phyloP scores from a whole-genome alignment of 371 early-diverging fungal species.

The Capillidium rhysosporum region DNA sequence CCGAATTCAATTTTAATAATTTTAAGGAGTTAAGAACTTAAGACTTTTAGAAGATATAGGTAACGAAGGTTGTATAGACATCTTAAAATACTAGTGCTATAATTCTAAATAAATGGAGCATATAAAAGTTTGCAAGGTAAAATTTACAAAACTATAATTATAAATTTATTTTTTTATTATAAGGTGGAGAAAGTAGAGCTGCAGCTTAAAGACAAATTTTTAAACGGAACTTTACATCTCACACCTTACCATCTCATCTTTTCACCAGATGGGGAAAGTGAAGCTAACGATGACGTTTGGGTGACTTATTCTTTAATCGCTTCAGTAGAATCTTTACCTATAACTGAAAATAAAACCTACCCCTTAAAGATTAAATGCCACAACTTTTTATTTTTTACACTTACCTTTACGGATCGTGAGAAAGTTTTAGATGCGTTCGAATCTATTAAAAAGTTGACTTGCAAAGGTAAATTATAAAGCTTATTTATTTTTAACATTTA shows the following conservation, averaged over 20 bases:
- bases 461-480: constrained; percentile 21
- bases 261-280: constrained; percentile 9
- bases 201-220: constrained; percentile 27
- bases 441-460: constrained; percentile 46
- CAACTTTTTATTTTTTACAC: constrained; percentile 52
- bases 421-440: constrained; percentile 61
- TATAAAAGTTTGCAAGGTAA: background rate
- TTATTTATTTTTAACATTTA: background rate
- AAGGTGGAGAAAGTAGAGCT: constrained; percentile 41
- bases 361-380: constrained; percentile 50
- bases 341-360: constrained; percentile 20
- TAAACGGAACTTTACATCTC: constrained; percentile 50
- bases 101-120: background rate
- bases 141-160: background rate
- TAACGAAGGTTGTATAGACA: no score
- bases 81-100: no score
- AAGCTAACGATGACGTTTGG: constrained; percentile 43
- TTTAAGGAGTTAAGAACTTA: no score
- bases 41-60: no score
- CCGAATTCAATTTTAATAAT: no score
- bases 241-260: constrained; percentile 65
- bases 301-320: constrained; percentile 72
- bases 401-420: constrained; percentile 41
- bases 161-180: background rate
- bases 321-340: constrained; percentile 46